phyloP scores from a whole-genome alignment of 2,329 filamentous ascomycete genomes.

The Colletotrichum neosansevieriae region DNA sequence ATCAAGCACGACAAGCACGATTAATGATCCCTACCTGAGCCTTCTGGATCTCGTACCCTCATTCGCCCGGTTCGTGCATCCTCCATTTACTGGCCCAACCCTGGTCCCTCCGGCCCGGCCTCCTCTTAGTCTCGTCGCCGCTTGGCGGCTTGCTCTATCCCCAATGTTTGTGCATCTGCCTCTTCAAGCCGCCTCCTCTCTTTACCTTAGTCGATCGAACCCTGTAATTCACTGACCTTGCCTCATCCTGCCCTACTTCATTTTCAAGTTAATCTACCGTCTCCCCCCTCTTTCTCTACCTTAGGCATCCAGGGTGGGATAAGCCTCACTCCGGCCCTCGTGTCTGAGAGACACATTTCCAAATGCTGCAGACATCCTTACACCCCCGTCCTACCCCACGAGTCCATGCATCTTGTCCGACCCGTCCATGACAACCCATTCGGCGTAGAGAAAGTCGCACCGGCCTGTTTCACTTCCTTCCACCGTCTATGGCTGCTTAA shows the following conservation, averaged over 20 bases:
- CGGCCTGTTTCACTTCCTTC: constrained; percentile 51
- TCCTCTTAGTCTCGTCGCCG: constrained; percentile 27
- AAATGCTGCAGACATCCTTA: constrained; percentile 38
- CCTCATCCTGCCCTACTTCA: constrained; percentile 14
- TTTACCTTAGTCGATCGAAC: neutral
- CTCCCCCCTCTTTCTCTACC: neutral
- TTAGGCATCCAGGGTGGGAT: constrained; percentile 5
- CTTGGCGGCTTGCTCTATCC: constrained; percentile 21
- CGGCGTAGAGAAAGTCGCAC: constrained; percentile 48
- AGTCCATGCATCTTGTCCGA: constrained; percentile 40
- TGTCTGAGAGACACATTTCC: constrained; percentile 24
- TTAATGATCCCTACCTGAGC: constrained; percentile 11
- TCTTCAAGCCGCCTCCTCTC: constrained; percentile 19
- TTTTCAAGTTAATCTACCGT: constrained; percentile 4
- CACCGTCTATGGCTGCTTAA: constrained; percentile 36
- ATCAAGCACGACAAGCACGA: constrained; percentile 16
- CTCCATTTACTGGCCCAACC: constrained; percentile 1
- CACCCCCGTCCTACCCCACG: constrained; percentile 38
- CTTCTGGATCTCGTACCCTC: neutral
- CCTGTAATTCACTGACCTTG: constrained; percentile 6
- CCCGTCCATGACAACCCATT: constrained; percentile 40
- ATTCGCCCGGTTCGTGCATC: constrained; percentile 7
- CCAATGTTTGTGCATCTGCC: constrained; percentile 24
- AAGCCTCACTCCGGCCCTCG: constrained; percentile 10
- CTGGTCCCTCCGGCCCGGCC: constrained; percentile 22